Evolutionary conservation across 1,284 basidiomycete genomes (phyloP).

Genomic region (Cryptococcus wingfieldii): DNA sequence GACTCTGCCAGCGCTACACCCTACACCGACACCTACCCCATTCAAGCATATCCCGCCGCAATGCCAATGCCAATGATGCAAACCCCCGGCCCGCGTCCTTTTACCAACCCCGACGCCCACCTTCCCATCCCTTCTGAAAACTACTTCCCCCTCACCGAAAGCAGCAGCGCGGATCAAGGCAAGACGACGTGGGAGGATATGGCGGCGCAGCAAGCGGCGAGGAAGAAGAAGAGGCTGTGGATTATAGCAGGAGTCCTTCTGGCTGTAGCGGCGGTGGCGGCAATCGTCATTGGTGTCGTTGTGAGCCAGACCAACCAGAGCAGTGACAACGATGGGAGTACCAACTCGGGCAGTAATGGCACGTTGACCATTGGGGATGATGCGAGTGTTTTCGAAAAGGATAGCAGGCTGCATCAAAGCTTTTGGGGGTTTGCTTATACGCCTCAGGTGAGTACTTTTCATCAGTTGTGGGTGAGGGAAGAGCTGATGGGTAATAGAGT

Average conservation of each 20-base stretch:
- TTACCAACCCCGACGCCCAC: constrained; percentile 15
- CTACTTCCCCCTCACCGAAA: constrained; percentile 18
- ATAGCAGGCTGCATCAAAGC: constrained; percentile 58
- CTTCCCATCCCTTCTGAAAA: constrained; percentile 31
- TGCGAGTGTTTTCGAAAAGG: constrained; percentile 62
- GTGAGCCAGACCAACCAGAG: constrained; percentile 29
- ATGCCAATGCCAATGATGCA: constrained; percentile 8
- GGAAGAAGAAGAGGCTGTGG: constrained; percentile 22
- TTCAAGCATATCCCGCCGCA: background rate
- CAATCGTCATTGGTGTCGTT: constrained; percentile 30
- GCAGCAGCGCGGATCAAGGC: background rate
- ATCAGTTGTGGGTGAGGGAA: background rate
- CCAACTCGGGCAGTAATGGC: constrained; percentile 4
- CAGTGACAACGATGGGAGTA: background rate
- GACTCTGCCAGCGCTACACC: constrained; percentile 1
- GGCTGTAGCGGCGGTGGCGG: constrained; percentile 28
- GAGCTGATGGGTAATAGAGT: constrained; percentile 3
- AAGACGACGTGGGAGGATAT: background rate
- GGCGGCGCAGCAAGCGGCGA: background rate
- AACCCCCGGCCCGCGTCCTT: background rate
- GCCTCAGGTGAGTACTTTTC: constrained; percentile 51
- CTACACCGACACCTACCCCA: constrained; percentile 5
- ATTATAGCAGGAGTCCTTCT: constrained; percentile 27
- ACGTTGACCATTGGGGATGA: constrained; percentile 54
- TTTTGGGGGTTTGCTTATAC: constrained; percentile 75